Conservation (phyloP, 2,329 filamentous ascomycete species). For the Alternaria infectoria region DNA sequence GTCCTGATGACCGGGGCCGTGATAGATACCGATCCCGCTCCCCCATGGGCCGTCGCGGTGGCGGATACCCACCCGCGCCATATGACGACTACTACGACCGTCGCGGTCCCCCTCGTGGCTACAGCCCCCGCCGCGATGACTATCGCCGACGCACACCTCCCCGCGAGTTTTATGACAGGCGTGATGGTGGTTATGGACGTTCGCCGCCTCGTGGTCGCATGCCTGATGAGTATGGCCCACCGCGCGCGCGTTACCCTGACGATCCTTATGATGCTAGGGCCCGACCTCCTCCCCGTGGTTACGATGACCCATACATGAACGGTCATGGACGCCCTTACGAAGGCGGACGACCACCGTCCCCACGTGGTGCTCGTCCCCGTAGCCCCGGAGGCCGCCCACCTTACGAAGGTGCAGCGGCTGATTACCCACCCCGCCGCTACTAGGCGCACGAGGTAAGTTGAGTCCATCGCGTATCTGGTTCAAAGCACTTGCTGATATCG, state of each 20-base stretch:
- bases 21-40: slow-evolving; percentile 82
- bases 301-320: slow-evolving; percentile 66
- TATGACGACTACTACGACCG: slow-evolving; percentile 77
- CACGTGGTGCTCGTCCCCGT: slow-evolving; percentile 45
- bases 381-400: slow-evolving; percentile 67
- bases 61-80: slow-evolving; percentile 64
- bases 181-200: slow-evolving; percentile 65
- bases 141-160: slow-evolving; percentile 81
- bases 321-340: slow-evolving; percentile 64
- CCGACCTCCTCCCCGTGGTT: slow-evolving; percentile 61
- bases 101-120: slow-evolving; percentile 79
- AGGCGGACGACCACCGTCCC: slow-evolving; percentile 53
- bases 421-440: slow-evolving; percentile 53
- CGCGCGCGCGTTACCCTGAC: slow-evolving; percentile 69
- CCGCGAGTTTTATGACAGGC: slow-evolving; percentile 85
- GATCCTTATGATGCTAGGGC: slow-evolving; percentile 71
- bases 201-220: slow-evolving; percentile 71
- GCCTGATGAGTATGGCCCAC: slow-evolving; percentile 76
- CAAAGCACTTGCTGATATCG: slow-evolving; percentile 1
- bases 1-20: slow-evolving; percentile 69
- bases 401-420: slow-evolving; percentile 53
- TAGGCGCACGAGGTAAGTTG: slow-evolving; percentile 26
- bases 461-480: background rate
- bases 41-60: slow-evolving; percentile 65
- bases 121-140: slow-evolving; percentile 85